These are phyloP conservation scores for Porpolomopsis calyptriformis DNA, from an alignment of 768 basidiomycete species.

Conservation along the genomic window DNA sequence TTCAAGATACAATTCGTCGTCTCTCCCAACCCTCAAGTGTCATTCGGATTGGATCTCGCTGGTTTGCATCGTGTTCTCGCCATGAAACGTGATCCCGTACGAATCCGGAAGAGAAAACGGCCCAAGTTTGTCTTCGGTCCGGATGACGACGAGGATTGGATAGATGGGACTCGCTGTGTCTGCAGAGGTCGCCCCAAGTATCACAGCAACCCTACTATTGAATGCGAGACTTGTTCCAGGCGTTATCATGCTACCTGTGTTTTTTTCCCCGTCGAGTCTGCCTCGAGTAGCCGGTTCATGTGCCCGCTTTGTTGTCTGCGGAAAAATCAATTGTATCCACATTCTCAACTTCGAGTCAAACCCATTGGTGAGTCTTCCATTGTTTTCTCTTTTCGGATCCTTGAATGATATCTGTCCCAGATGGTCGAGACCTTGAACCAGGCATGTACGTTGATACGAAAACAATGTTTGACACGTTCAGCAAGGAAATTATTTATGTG, in stretches of 20 bases:
- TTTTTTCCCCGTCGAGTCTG: slow-evolving; percentile 47
- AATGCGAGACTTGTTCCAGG: slow-evolving; percentile 56
- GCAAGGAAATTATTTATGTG: slow-evolving; percentile 61
- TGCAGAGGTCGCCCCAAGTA: slow-evolving; percentile 60
- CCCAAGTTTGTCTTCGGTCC: slow-evolving; percentile 64
- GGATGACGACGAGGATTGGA: slow-evolving; percentile 64
- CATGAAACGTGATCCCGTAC: slow-evolving; percentile 41
- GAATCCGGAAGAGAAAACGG: slow-evolving; percentile 47
- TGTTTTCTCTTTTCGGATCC: not conserved
- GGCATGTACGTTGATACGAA: slow-evolving; percentile 63
- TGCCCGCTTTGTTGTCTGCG: slow-evolving; percentile 74
- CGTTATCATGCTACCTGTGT: slow-evolving; percentile 69
- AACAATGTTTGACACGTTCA: slow-evolving; percentile 65
- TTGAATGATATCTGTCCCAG: slow-evolving; percentile 14
- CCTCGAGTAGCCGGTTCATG: slow-evolving; percentile 31
- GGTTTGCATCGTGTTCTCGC: slow-evolving; percentile 75
- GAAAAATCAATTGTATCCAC: slow-evolving; percentile 59
- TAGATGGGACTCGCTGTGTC: slow-evolving; percentile 69
- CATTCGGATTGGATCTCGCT: slow-evolving; percentile 74
- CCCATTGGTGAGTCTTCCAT: slow-evolving; percentile 42
- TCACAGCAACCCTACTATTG: slow-evolving; percentile 52
- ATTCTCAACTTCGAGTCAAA: slow-evolving; percentile 67
- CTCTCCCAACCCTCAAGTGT: slow-evolving; percentile 68
- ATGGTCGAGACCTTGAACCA: slow-evolving; percentile 34
- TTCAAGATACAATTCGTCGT: slow-evolving; percentile 87